These are phyloP conservation scores for Oxyria digyna DNA, from an alignment of 148 eudicot species.

Conservation along the genomic window DNA sequence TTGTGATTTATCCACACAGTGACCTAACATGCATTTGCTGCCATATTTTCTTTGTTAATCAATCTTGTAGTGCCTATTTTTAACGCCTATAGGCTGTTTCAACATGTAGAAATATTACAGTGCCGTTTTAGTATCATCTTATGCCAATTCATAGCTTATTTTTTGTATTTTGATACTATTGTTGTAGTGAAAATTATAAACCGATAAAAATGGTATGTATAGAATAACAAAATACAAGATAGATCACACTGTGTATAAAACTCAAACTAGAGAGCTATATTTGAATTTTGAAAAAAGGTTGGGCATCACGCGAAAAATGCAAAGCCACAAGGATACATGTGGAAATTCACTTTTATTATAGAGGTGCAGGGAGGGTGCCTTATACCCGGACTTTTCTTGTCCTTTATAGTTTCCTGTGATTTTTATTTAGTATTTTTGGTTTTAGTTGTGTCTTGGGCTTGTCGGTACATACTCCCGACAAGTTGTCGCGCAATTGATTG, in stretches of 20 bases:
- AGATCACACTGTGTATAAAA: neutral
- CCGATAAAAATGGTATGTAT: neutral
- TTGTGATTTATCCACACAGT: neutral
- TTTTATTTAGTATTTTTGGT: too few relatives aligned
- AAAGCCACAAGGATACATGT: neutral
- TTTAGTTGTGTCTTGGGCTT: too few relatives aligned
- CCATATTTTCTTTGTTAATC: neutral
- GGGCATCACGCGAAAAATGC: neutral
- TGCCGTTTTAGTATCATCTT: neutral
- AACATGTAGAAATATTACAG: neutral
- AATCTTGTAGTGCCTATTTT: neutral
- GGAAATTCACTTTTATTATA: neutral
- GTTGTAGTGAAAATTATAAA: too few relatives aligned
- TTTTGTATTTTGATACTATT: neutral
- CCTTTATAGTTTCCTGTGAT: too few relatives aligned
- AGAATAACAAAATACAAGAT: neutral
- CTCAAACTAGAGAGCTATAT: neutral
- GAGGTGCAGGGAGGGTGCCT: too few relatives aligned
- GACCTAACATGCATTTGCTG: neutral
- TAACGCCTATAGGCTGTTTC: neutral
- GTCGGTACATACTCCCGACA: too few relatives aligned
- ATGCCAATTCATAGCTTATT: neutral
- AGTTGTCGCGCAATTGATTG: too few relatives aligned
- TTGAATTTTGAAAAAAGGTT: neutral
- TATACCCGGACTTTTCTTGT: too few relatives aligned